Conservation (phyloP, 345 rosid genomes). For the Pseudoturritis turrita region DNA sequence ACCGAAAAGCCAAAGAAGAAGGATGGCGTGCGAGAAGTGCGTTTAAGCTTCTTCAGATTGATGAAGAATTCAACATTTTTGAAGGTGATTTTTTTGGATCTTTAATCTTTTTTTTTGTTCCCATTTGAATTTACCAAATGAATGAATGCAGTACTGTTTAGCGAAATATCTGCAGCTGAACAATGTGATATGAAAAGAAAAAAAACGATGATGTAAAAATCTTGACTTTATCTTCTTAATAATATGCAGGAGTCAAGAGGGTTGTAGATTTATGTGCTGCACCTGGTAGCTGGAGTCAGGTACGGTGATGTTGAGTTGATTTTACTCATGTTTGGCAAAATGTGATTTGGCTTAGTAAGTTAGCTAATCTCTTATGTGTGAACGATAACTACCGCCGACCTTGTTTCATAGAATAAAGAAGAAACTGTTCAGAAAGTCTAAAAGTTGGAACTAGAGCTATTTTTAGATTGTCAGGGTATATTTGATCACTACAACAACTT, state of each 20-base stretch:
- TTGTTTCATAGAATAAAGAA: background rate
- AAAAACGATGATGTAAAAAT: background rate
- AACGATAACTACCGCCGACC: background rate
- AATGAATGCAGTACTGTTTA: background rate
- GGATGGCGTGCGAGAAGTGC: slow-evolving; percentile 99
- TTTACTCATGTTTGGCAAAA: background rate
- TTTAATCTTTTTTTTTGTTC: background rate
- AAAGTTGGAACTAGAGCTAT: background rate
- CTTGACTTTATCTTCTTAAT: background rate
- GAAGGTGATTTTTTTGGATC: slow-evolving; percentile 43
- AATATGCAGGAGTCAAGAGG: slow-evolving; percentile 71
- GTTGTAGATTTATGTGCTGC: slow-evolving; percentile 97
- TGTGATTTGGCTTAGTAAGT: background rate
- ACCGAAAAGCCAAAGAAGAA: slow-evolving; percentile 93
- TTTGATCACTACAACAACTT: background rate
- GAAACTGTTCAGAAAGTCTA: background rate
- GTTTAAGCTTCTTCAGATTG: slow-evolving; percentile 91
- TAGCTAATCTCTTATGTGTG: background rate
- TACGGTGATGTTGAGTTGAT: slow-evolving; percentile 16
- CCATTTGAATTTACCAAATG: background rate
- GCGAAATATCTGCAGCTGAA: background rate
- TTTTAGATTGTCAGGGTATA: background rate
- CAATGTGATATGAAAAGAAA: background rate
- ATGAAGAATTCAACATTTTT: slow-evolving; percentile 89
- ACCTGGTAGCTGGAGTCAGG: slow-evolving; percentile 99